Percentiles rank a stretch among this genome's conserved stretches.
Conservation (phyloP, 345 rosid species). For the Citrus medica region DNA sequence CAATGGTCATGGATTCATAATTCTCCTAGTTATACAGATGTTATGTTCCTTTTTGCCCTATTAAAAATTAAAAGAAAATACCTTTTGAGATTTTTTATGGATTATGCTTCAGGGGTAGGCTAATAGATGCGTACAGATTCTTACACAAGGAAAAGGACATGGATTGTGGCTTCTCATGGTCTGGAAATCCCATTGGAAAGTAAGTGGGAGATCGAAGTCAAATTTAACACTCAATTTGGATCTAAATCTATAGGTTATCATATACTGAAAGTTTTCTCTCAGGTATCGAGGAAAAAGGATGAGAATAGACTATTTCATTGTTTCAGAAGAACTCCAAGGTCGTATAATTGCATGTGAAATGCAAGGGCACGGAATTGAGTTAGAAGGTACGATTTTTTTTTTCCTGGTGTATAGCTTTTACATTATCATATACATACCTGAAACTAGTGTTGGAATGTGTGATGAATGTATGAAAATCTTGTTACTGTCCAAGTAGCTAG, state of each 20-base stretch:
- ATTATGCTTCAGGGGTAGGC: slow-evolving; percentile 64
- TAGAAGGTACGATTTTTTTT: slow-evolving; percentile 48
- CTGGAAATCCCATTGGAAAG: slow-evolving; percentile 90
- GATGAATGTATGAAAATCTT: background rate
- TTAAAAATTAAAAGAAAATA: background rate
- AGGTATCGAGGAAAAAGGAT: slow-evolving; percentile 93
- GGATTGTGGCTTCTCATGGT: slow-evolving; percentile 96
- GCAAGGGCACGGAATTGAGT: slow-evolving; percentile 79
- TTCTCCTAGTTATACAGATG: background rate
- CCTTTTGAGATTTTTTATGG: background rate
- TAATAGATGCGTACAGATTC: slow-evolving; percentile 80
- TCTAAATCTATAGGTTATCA: background rate
- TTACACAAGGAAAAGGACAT: slow-evolving; percentile 82
- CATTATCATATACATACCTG: background rate
- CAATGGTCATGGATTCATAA: background rate
- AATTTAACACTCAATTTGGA: background rate
- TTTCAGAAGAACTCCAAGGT: slow-evolving; percentile 64
- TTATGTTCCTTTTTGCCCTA: background rate
- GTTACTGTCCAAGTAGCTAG: background rate
- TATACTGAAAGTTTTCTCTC: slow-evolving; percentile 15
- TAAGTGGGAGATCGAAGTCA: slow-evolving; percentile 29
- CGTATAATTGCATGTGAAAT: slow-evolving; percentile 67
- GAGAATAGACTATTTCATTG: slow-evolving; percentile 87
- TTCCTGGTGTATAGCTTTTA: background rate
- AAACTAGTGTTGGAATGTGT: background rate